These are phyloP conservation scores for Diaporthe sp. DNA, from an alignment of 2,329 filamentous ascomycete genomes.

Conservation along the genomic window DNA sequence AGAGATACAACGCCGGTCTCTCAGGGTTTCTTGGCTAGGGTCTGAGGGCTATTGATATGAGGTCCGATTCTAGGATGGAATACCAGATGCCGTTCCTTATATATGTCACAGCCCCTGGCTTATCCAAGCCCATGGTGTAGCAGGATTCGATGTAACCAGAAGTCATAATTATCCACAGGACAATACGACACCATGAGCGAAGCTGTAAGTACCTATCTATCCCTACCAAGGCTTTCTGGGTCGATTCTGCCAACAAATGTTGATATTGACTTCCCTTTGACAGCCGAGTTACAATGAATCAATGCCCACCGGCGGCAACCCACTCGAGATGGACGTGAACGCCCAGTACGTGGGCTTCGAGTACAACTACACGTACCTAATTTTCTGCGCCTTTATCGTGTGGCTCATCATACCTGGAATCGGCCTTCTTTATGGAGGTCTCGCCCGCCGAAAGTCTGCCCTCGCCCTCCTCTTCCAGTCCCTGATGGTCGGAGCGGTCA, in stretches of 20 bases:
- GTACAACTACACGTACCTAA: slow-evolving; percentile 72
- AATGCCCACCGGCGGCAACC: slow-evolving; percentile 47
- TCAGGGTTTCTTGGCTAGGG: slow-evolving; percentile 22
- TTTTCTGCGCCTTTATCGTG: slow-evolving; percentile 72
- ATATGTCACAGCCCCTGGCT: neutral
- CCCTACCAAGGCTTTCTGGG: no score
- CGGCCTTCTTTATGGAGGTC: slow-evolving; percentile 74
- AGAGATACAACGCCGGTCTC: slow-evolving; percentile 34
- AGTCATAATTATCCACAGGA: neutral
- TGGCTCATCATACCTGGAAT: slow-evolving; percentile 78
- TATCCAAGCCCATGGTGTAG: neutral
- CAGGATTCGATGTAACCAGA: neutral
- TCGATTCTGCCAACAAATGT: neutral
- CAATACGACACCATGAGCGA: slow-evolving; percentile 32
- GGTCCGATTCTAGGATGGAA: slow-evolving; percentile 5
- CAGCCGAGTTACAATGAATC: slow-evolving; percentile 45
- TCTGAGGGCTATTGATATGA: slow-evolving; percentile 14
- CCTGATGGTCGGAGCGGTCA: slow-evolving; percentile 69
- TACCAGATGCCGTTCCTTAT: neutral
- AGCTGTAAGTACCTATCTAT: slow-evolving; percentile 27
- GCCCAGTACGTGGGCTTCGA: slow-evolving; percentile 70
- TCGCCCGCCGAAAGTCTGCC: slow-evolving; percentile 73
- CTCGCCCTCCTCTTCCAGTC: slow-evolving; percentile 74
- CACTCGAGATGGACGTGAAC: slow-evolving; percentile 52
- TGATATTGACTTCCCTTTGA: neutral